Evolutionary conservation across 306 rosid genomes (phyloP), one percentile per base, ranked within the genome.

Genomic region (Rosa persica): DNA sequence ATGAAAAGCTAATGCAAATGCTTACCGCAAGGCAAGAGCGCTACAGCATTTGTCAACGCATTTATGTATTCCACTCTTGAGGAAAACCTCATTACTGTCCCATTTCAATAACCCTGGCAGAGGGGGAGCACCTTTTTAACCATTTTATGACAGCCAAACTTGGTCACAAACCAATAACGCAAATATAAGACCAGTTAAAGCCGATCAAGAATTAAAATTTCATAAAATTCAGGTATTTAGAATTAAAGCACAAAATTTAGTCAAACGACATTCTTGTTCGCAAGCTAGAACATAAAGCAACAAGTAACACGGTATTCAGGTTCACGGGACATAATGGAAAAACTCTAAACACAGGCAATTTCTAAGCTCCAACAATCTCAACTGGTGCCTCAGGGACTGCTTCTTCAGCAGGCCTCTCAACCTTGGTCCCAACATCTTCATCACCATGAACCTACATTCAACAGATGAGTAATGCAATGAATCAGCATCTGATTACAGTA

Each of bases 341-440:
- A 61, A 79, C 17, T 34, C 48, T 34, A 8, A 77, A 58, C 15
- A 67, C 38, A 12, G 12, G 42, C 39, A 47, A 30, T 13, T 42
- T 79, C 89, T 77, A 95, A 73, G 98, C 96, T 64, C 98, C 97
- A 70, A 94, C 84, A 19, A 91, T 68, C 83, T 94, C 97, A 0
- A 92, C 49, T 49, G 91, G 77, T 64, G 13, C 91, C 82, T 91
- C 93, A 0, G 82, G 82, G 34, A 82, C 49, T 13, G 87, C 55
- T 44, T 92, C 98, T 0, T 95, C 98, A 0, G 89, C 93, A 17
- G 98, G 91, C 80, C 98, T 87, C 25, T 95, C 98, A 42, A 95
- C 90, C 91, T 91, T 95, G 4, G 82, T 79, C 10, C 98, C 97
- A 52, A 92, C 80, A 20, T 94, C 97, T 75, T 95, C 98, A 75